Evolutionary conservation across 345 rosid genomes (phyloP), one percentile per base, ranked within the genome.

Genomic region (Euphorbia peplus): DNA sequence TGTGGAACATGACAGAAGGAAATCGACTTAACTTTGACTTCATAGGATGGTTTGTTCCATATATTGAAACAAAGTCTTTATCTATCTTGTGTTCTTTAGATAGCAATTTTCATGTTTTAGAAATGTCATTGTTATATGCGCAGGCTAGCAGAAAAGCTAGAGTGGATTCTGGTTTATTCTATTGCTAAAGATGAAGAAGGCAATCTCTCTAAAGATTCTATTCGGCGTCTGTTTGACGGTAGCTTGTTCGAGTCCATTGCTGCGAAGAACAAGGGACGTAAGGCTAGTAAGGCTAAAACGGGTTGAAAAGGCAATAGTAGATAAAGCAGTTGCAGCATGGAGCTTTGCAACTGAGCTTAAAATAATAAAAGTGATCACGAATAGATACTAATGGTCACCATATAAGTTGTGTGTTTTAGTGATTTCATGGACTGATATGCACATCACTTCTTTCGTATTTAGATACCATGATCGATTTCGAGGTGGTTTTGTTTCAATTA

Each of bases 1-100:
- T 93, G 5, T 89, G 97, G 98, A 56, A 84, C 42, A 74, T 90
- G 97, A 93, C 97, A 0, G 81, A 93, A 68, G 97, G 88, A 58
- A 82, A 86, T 46, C 81, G 90, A 2, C 35, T 69, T 14, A 77
- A 90, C 2, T 85, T 60, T 3, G 96, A 90, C 79, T 24, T 87
- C 29, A 82, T 88, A 2, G 95, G 98, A 74, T 83, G 95, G 95
- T 88, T 18, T 56, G 75, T 25, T 54, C 47, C 14, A n/a, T 11
- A 32, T 8, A 15, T 37, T 22, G 24, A 37, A 16, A 8, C 18
- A 0, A 8, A 14, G 24, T 5, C 8, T 8, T 6, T 22, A 24
- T 25, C 1, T 37, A 7, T 42, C 22, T 35, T 6, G 3, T 47
- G 30, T 12, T 24, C 8, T 66, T 29, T 3, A 35, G 8, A 70